Base-by-base conservation (phyloP, 345 rosid genomes). In the Brassica nigra region DNA sequence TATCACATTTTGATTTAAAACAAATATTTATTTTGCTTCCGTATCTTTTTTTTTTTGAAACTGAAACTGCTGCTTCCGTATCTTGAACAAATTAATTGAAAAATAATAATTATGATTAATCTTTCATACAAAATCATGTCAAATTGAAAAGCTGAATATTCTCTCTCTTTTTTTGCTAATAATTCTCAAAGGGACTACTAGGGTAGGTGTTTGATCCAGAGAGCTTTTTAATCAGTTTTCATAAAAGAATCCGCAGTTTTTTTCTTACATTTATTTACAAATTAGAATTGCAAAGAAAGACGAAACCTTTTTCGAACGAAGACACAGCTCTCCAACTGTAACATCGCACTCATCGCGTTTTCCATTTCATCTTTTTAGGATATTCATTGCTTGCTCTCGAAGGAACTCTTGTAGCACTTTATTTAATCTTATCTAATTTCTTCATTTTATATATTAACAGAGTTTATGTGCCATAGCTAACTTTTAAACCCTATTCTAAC, bases 301-400 rank as follows among this genome's bases (percentile, higher is more conserved):
- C 71, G 33, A 42, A 69, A 70, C 16, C 76, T 70, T 80, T 75
- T 76, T 75, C 73, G 77, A 70, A 70, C 63, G 69, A 70, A 80
- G 63, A 80, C 76, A 80, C 44, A 71, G 7, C 4, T 70, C 68
- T 76, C 72, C 76, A 75, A 80, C 83, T 80, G 76, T 75, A 70
- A 39, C 55, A 75, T 80, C 83, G 76, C 83, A 80, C 76, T 75
- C 78, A 80, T 74, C 71, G 83, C 69, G 66, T 68, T 37, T 74
- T 68, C 72, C 12, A 75, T 71, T 76, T 75, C 68, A 62, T 57
- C 83, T 80, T 80, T 80, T 80, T 39, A 80, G 83, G 80, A 80
- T 64, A 75, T 75, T 70, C 80, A 80, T 70, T 80, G 83, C 83
- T 80, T 80, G 83, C 76, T 58, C 76, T 65, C 36, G 68, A 80